phyloP scores from a whole-genome alignment of 805 yeast genomes.

The Saturnispora sanitii region DNA sequence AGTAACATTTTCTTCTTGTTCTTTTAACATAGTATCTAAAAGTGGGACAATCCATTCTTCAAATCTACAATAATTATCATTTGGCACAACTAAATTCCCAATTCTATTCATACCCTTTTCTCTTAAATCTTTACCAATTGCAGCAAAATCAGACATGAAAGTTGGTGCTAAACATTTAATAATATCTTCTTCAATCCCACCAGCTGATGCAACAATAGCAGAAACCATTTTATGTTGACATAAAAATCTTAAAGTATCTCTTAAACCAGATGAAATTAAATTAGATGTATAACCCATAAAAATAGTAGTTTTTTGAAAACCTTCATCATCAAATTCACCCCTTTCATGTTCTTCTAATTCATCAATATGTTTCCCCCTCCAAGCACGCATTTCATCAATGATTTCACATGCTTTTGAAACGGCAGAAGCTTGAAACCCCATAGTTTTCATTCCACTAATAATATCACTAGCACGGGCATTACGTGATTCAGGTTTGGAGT shows the following conservation, averaged over 20 bases:
- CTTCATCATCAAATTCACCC: conserved; percentile 70
- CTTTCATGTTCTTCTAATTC: conserved; percentile 59
- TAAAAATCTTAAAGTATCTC: conserved; percentile 81
- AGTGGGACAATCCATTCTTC: conserved; percentile 99
- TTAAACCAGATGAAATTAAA: conserved; percentile 85
- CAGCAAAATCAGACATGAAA: conserved; percentile 80
- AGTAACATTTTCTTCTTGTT: conserved; percentile 63
- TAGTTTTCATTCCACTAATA: conserved; percentile 72
- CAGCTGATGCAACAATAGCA: conserved; percentile 95
- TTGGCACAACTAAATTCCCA: conserved; percentile 94
- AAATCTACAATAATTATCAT: conserved; percentile 93
- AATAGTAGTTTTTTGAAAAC: conserved; percentile 77
- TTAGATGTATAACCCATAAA: conserved; percentile 96
- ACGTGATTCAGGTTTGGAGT: conserved; percentile 64
- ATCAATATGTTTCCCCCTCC: conserved; percentile 79
- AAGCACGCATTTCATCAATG: conserved; percentile 80
- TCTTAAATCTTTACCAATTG: conserved; percentile 73
- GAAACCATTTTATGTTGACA: conserved; percentile 92
- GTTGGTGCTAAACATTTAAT: conserved; percentile 97
- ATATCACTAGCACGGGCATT: conserved; percentile 75
- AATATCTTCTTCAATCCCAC: conserved; percentile 96
- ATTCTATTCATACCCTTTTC: conserved; percentile 97
- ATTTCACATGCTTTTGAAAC: conserved; percentile 85
- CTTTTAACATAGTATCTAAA: conserved; percentile 76
- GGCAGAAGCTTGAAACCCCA: conserved; percentile 96